Evolutionary conservation across 331 rosid species (phyloP), one percentile per base, ranked within the genome.

Genomic region (Prunus yedoensis): DNA sequence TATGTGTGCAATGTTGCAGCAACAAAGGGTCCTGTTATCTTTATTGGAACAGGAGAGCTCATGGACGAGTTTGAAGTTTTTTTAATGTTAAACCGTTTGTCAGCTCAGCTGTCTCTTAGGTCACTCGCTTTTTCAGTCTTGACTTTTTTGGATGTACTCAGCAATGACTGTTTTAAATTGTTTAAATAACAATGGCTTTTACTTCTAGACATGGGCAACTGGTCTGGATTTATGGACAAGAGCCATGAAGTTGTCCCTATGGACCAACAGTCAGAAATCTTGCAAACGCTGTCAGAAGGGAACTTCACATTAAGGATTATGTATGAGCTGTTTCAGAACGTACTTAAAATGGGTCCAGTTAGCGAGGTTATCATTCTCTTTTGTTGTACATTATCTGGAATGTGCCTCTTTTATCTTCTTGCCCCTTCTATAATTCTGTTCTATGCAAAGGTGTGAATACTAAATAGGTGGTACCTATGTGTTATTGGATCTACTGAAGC

Each of bases 21-120:
- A 66, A 91, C 97, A 70, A 91, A 91, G 89, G 89, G 96, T 83
- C 98, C 97, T 51, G 91, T 93, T 64, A 89, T 89, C 70, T 91
- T 91, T 81, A 89, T 93, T 56, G 94, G 94, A 79, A 91, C 93
- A 15, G 98, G 96, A 86, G 97, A 91, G 75, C 91, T 89, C 66
- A 91, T 90, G 94, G 97, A 89, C 66, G 94, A 93, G 85, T 89
- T 93, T 82, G 97, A 93, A 91, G 88, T 86, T 68, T 93, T 93
- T 93, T 69, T 0, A 93, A 91, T 88, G 96, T 91, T 67, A 90
- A 93, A 63, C 93, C 97, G 30, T 89, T 93, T 87, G 97, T 91
- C 85, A 86, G 96, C 81, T 96, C 23, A 23, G 23, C 23, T 23
- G 94, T 53, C 91, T 91, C 35, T 74, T 93, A 84, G 96, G 97